Base-by-base conservation (phyloP, 2,329 filamentous ascomycete species). In the Leptographium galeiforme region DNA sequence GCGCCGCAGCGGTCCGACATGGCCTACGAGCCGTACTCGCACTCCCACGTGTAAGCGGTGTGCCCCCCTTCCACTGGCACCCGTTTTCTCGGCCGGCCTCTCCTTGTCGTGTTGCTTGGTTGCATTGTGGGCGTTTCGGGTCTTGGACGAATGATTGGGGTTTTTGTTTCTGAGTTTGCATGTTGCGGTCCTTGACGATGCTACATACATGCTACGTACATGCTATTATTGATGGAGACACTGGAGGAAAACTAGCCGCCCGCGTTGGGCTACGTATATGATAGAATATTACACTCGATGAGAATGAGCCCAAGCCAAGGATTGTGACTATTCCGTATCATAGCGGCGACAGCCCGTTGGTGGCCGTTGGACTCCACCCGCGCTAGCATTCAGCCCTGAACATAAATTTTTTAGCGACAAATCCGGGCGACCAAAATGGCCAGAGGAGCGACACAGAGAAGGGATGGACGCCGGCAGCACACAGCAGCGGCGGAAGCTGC, bases 11-110 rank as follows among this genome's bases (percentile, higher is more conserved):
- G 73, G 52, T 67, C 70, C n/a, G 72, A 78, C 34, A 64, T 75
- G 58, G 79, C 78, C 41, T 84, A 84, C 66, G 80, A 84, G 73
- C 80, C 80, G 39, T 84, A 82, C 67, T 74, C 74, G 51, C 79
- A 81, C 61, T 60, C 66, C 55, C 72, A 72, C 46, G 70, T 70
- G 48, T 82, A 74, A 70, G 50, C 32, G 16, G 34, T 8, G 34
- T 38, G 8, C 38, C 1, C 38, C 12, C 14, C 33, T 16, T 16
- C 16, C 19, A 38, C 32, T 14, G 18, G 25, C 30, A 6, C 10
- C 12, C 18, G 8, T 44, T 44, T 44, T 12, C 4, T 12, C 25
- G 25, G 25, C 25, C 5, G 25, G 25, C 25, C 25, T 25, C 10
- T 6, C 25, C 38, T 30, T 45, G 11, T 30, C 50, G 48, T 52